Evolutionary conservation across 2,329 filamentous ascomycete species (phyloP), one percentile per base, ranked within the genome.

Genomic region (Paraconiothyrium brasiliense): DNA sequence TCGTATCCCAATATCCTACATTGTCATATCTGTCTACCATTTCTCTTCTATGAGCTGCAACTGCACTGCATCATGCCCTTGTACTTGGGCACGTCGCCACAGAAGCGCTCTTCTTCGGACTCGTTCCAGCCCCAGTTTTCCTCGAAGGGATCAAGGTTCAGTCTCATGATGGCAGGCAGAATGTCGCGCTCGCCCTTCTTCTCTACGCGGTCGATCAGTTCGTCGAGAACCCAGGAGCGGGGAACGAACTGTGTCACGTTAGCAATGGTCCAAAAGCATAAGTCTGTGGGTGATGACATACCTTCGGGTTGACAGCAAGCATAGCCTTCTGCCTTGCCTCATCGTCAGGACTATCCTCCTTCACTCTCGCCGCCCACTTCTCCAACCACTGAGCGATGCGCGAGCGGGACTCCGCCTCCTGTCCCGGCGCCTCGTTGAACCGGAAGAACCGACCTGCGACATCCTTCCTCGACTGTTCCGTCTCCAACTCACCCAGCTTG

Each of bases 51-150:
- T 5, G 94, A 97, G 76, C 93, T 97, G 80, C 95, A 99, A 76
- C 92, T 97, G 78, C 95, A 98, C 82, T 97, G 94, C 87, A 97
- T 89, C 37, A 91, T 92, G 68, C 92, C 87, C 79, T 89, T 88
- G 49, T 84, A 84, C 75, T 86, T 88, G 0, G 94, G 94, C 58
- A 97, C 92, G 79, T 97, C 93, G 2, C 92, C 90, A 69, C 90
- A 92, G 83, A 92, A 97, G 65, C 94, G 84, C 69, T 89, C 84
- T 77, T 97, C 94, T 75, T 97, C 92, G 16, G 88, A 87, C 56
- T 81, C 82, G 66, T 95, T 83, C 59, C 83, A 79, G 7, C 84
- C 83, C 92, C 92, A 95, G 2, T 79, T 78, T 57, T 98, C 94
- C 60, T 92, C 85, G 72, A 97, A 99, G 0, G 95, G 95, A 71